Conservation (phyloP, 768 basidiomycete genomes). For the Termitomyces sp. region DNA sequence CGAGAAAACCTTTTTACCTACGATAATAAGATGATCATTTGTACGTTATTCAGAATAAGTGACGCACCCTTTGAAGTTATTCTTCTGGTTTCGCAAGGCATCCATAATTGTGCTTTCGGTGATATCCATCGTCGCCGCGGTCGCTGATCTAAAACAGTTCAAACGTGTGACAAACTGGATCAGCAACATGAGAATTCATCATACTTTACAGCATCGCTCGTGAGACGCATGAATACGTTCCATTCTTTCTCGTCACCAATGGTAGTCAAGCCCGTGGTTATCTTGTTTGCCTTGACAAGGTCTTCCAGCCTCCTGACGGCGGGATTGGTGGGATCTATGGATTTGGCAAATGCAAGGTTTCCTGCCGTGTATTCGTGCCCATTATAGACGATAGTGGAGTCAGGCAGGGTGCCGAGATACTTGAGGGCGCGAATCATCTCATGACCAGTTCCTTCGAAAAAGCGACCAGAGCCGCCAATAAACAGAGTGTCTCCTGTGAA, state of each 20-base stretch:
- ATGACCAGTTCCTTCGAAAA: constrained; percentile 81
- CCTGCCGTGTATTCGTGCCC: constrained; percentile 91
- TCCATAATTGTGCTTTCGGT: constrained; percentile 65
- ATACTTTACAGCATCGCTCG: constrained; percentile 58
- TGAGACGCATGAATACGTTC: constrained; percentile 92
- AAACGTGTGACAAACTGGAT: neutral
- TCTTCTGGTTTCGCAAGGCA: constrained; percentile 78
- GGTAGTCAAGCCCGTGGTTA: constrained; percentile 79
- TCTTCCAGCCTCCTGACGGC: constrained; percentile 55
- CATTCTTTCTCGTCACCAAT: constrained; percentile 92
- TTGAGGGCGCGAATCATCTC: constrained; percentile 78
- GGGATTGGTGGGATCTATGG: constrained; percentile 54
- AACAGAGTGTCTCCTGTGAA: constrained; percentile 97
- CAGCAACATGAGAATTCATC: constrained; percentile 17
- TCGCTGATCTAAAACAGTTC: constrained; percentile 38
- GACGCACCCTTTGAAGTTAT: constrained; percentile 65
- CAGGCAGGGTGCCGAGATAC: constrained; percentile 70
- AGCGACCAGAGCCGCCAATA: constrained; percentile 83
- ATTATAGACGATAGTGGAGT: constrained; percentile 75
- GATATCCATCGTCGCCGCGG: constrained; percentile 32
- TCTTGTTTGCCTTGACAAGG: constrained; percentile 51
- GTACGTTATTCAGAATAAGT: neutral
- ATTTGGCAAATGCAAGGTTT: constrained; percentile 66
- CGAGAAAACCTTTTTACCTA: constrained; percentile 5
- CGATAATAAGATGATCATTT: neutral